Base-by-base conservation (phyloP, 1,139 yeast genomes). In the Blastobotrys malaysiensis region DNA sequence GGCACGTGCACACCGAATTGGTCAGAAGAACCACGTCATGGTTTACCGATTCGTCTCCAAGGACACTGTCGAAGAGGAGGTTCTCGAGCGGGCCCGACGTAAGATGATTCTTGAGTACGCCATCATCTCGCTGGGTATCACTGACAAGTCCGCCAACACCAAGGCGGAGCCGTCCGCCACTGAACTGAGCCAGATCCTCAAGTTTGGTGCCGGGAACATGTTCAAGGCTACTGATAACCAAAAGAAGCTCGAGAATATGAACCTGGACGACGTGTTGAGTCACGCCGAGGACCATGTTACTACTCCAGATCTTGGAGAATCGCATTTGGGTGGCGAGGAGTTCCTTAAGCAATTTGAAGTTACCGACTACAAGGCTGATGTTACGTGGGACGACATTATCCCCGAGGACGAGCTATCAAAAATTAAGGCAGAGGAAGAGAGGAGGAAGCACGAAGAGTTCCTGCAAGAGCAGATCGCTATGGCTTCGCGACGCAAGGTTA, bases 1-100 rank as follows among this genome's bases (percentile, higher is more conserved):
- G 99, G 99, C 99, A 0, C 84, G 99, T 73, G 99, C 99, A 2
- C 99, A 93, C 73, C 84, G 99, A 77, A 93, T 93, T 67, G 99
- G 99, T 14, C 99, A 93, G 70, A 93, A 93, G 71, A 90, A 88
- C 64, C 99, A 93, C 72, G 99, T 93, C 48, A 88, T 90, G 81
- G 98, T 93, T 19, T 95, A 95, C 69, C 79, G 99, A 67, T 88
- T 95, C 73, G 98, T 93, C 20, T 86, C 97, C 60, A 93, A 93
- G 65, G 99, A 95, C 65, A 93, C 99, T 0, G 96, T 93, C 18
- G 99, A 93, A 70, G 99, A 93, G 70, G 96, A 93, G 68, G 96
- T 93, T 57, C 76, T 93, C 61, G 99, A 95, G 73, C 82, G 98
- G 62, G 99, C 99, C 0, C 81, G 99, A 69, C 85, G 91, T 74